Evolutionary conservation across 495 filamentous ascomycete genomes (phyloP).

Genomic region (Extremus antarcticus): DNA sequence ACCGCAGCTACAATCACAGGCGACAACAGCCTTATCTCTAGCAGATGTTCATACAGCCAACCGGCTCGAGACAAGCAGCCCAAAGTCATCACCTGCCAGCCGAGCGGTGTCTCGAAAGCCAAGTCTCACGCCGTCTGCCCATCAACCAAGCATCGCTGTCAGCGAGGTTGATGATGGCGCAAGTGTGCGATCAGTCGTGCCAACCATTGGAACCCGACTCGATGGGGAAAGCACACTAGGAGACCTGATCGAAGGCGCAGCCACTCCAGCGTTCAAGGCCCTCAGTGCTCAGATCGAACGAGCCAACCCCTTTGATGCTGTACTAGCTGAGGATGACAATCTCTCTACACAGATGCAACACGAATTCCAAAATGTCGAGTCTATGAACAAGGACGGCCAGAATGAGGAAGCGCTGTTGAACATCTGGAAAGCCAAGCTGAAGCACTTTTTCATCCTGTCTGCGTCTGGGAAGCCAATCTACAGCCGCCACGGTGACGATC

Average conservation of each 20-base stretch:
- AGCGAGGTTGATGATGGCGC: conserved; percentile 68
- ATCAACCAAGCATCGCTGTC: conserved; percentile 36
- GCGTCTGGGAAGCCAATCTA: conserved; percentile 98
- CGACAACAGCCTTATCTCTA: conserved; percentile 73
- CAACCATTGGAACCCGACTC: conserved; percentile 58
- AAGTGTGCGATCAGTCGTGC: conserved; percentile 74
- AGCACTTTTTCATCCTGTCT: conserved; percentile 93
- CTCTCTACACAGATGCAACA: conserved; percentile 50
- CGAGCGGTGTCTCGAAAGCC: conserved; percentile 26
- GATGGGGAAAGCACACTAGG: conserved; percentile 77
- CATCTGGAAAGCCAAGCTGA: conserved; percentile 76
- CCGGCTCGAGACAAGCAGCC: conserved; percentile 43
- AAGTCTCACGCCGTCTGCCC: conserved; percentile 37
- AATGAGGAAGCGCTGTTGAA: conserved; percentile 54
- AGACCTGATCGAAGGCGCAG: conserved; percentile 45
- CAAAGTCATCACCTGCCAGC: conserved; percentile 21
- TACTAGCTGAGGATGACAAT: conserved; percentile 38
- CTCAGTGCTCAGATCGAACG: conserved; percentile 46
- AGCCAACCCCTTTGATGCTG: conserved; percentile 45
- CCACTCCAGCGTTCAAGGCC: conserved; percentile 49
- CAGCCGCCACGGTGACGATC: conserved; percentile 83
- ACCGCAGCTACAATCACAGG: conserved; percentile 51
- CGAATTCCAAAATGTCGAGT: conserved; percentile 72
- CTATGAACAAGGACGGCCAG: conserved; percentile 45
- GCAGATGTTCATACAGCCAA: conserved; percentile 66